Percentiles rank a stretch among this genome's conserved stretches.
Conservation (phyloP, 108 stramenopile genomes). For the Fistulifera pelliculosa region DNA sequence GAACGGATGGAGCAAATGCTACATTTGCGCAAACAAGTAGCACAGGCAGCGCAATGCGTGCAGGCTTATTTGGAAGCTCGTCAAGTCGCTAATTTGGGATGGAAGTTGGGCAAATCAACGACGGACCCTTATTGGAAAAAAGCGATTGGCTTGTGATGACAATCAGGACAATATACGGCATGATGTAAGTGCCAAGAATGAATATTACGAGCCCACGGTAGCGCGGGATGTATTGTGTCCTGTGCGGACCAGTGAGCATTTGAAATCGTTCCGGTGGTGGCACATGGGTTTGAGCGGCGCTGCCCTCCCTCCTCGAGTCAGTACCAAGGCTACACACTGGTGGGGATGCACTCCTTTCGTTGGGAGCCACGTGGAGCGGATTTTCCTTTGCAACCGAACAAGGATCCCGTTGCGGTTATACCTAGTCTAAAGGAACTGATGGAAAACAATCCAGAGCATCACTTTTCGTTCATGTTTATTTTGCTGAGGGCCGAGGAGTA, state of each 20-base stretch:
- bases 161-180: slow-evolving; percentile 43
- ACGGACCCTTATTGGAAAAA: slow-evolving; percentile 11
- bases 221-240: slow-evolving; percentile 44
- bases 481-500: slow-evolving; percentile 8
- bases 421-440: slow-evolving; percentile 43
- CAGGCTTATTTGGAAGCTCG: slow-evolving; percentile 39
- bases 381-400: slow-evolving; percentile 13
- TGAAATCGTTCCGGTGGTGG: slow-evolving; percentile 1
- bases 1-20: slow-evolving; percentile 41
- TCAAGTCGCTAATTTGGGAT: slow-evolving; percentile 45
- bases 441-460: slow-evolving; percentile 35
- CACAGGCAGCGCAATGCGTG: slow-evolving; percentile 47
- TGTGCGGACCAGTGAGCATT: slow-evolving; percentile 2
- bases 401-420: slow-evolving; percentile 49
- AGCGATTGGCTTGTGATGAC: slow-evolving; percentile 55
- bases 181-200: slow-evolving; percentile 45
- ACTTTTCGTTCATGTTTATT: slow-evolving; percentile 44
- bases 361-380: slow-evolving; percentile 7
- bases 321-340: slow-evolving; percentile 47
- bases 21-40: slow-evolving; percentile 43
- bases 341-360: slow-evolving; percentile 42
- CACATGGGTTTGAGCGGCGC: neutral
- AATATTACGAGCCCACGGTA: slow-evolving; percentile 60
- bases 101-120: slow-evolving; percentile 23
- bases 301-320: slow-evolving; percentile 19